Conservation (phyloP, 2,329 filamentous ascomycete species). For the Akanthomyces muscarius region DNA sequence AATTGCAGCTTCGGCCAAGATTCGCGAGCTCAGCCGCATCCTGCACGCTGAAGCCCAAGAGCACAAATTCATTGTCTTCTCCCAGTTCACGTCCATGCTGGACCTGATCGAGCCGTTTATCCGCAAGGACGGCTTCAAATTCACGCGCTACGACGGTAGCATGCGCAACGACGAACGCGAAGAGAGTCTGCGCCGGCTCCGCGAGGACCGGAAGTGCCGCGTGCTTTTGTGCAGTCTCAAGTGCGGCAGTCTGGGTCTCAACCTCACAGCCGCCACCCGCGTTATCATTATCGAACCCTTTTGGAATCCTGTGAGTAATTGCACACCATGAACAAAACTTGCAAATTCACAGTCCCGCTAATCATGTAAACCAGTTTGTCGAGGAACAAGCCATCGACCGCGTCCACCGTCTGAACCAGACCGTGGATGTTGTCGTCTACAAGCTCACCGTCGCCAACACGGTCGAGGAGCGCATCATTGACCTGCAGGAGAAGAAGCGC, state of each 20-base stretch:
- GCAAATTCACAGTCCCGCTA: slow-evolving; percentile 9
- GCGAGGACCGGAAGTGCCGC: slow-evolving; percentile 69
- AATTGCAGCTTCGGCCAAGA: slow-evolving; percentile 79
- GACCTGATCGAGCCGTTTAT: slow-evolving; percentile 94
- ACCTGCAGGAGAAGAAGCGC: slow-evolving; percentile 89
- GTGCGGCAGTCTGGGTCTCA: slow-evolving; percentile 88
- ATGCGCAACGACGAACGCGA: slow-evolving; percentile 95
- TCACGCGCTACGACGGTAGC: slow-evolving; percentile 86
- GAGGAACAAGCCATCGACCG: slow-evolving; percentile 99
- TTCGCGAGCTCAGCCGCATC: slow-evolving; percentile 77
- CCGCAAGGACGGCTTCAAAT: slow-evolving; percentile 66
- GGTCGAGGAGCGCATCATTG: slow-evolving; percentile 93
- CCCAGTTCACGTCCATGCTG: slow-evolving; percentile 97
- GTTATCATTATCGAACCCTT: slow-evolving; percentile 97
- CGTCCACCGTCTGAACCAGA: slow-evolving; percentile 97
- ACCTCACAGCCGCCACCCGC: slow-evolving; percentile 86
- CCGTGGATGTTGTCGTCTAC: slow-evolving; percentile 89
- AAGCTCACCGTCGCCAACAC: slow-evolving; percentile 82
- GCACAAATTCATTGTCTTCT: slow-evolving; percentile 98
- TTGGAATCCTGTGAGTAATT: slow-evolving; percentile 77
- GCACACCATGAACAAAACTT: not conserved
- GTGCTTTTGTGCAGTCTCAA: slow-evolving; percentile 90
- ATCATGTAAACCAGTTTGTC: slow-evolving; percentile 61
- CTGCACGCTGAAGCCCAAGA: slow-evolving; percentile 71
- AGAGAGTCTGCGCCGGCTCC: slow-evolving; percentile 72